A percentile compares a stretch with the other conserved stretches of the same genome.
phyloP scores from a whole-genome alignment of 2,329 filamentous ascomycete genomes.

The Lasiodiplodia sp. region DNA sequence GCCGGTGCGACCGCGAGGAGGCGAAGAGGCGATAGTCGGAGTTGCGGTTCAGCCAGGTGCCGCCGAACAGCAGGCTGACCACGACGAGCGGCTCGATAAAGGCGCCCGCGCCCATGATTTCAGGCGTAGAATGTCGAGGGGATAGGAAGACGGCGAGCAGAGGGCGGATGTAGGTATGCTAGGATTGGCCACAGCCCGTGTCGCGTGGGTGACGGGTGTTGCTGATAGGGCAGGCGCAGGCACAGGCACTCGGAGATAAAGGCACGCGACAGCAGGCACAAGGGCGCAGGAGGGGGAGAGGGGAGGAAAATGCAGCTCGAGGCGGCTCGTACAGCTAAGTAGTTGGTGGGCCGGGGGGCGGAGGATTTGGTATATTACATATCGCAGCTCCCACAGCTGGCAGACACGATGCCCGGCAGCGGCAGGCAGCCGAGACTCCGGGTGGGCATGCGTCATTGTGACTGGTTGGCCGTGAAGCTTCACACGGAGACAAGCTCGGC shows the following conservation, averaged over 20 bases:
- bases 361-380: neutral
- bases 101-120: slow-evolving; percentile 62
- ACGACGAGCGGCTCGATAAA: slow-evolving; percentile 69
- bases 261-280: slow-evolving; percentile 15
- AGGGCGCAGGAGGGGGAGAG: neutral
- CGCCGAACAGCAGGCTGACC: slow-evolving; percentile 65
- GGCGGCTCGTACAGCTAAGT: neutral
- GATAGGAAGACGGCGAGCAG: neutral
- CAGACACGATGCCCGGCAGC: slow-evolving; percentile 2
- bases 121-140: neutral
- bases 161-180: neutral
- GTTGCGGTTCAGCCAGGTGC: slow-evolving; percentile 68
- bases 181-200: neutral
- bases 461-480: neutral
- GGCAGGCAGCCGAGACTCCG: slow-evolving; percentile 7
- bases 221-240: neutral
- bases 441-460: slow-evolving; percentile 11
- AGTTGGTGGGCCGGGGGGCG: slow-evolving; percentile 4
- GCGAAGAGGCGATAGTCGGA: slow-evolving; percentile 47
- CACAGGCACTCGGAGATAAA: neutral
- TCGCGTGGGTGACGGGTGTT: neutral
- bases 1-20: slow-evolving; percentile 36
- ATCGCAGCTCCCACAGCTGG: neutral
- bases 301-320: neutral
- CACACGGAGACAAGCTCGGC: neutral